These are phyloP conservation scores for Ganoderma multipileum DNA, from an alignment of 1,284 basidiomycete species.

Conservation along the genomic window DNA sequence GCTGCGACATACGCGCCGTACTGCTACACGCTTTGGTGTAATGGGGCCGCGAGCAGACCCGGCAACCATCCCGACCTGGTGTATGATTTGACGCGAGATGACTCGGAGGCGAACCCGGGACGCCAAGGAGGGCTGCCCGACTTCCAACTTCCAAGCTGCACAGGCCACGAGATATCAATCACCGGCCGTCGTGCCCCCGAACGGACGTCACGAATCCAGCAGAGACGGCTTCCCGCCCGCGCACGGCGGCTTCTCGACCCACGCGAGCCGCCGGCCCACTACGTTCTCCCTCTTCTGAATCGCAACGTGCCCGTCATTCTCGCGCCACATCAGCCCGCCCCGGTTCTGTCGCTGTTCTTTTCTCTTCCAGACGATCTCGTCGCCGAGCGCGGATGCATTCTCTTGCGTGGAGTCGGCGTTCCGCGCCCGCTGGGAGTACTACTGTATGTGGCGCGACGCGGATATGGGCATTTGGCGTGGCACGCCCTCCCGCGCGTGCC, in stretches of 20 bases:
- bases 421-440: too few relatives aligned
- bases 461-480: background rate
- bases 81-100: background rate
- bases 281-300: constrained; percentile 1
- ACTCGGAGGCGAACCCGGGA: background rate
- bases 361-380: background rate
- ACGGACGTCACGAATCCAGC: background rate
- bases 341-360: background rate
- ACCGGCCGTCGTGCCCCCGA: constrained; percentile 9
- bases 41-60: background rate
- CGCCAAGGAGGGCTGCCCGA: background rate
- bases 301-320: constrained; percentile 9
- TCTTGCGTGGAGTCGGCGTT: background rate
- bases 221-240: constrained; percentile 1
- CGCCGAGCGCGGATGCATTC: background rate
- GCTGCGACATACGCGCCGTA: background rate
- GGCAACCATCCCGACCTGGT: background rate
- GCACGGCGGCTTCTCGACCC: constrained; percentile 9
- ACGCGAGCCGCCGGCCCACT: background rate
- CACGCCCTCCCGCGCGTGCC: constrained; percentile 13
- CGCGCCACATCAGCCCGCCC: background rate
- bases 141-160: background rate
- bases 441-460: background rate
- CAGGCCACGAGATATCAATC: constrained; percentile 4
- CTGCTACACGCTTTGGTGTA: background rate